Evolutionary conservation across 2,329 filamentous ascomycete genomes (phyloP), one percentile per base, ranked within the genome.

Genomic region (Claviceps quebecensis): DNA sequence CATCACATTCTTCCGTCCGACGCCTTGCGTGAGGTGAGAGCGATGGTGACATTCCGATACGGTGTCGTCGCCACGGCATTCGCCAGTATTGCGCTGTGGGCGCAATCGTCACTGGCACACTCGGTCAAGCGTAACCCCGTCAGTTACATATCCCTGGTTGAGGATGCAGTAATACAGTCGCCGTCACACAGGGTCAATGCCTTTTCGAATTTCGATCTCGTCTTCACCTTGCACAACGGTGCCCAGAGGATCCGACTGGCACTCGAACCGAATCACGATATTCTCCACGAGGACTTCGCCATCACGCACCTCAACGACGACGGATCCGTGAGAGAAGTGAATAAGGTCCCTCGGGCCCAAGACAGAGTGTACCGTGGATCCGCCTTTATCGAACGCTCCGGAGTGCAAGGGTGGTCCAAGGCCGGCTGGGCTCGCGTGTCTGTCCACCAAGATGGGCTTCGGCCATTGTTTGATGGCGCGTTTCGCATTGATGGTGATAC

Each of bases 221-320:
- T 80, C 34, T 96, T 98, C 65, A 74, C 80, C 52, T 71, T 95
- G 38, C 81, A 86, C 61, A 72, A 78, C 54, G 74, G 77, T 50
- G 71, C 76, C 54, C 77, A 89, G 56, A 78, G 81, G 58, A 74
- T 97, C 60, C 87, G 88, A 57, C 76, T 98, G 49, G 77, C 79
- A 51, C 76, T 98, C 47, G 83, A 93, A 64, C 93, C 93, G 4
- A 97, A 97, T 65, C 81, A 95, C 70, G 87, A 97, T 67, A 82
- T 97, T 53, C 74, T 98, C 45, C 78, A 84, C 51, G 77, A 88
- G 16, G 82, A 84, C 59, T 85, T 90, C 8, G 78, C 77, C 48
- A 73, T 98, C 47, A 78, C 83, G 40, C 84, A 88, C 62, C 67
- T 95, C 43, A 81, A 76, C 51, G 64, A 75, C 11, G 82, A 95